Conservation (phyloP, 768 basidiomycete genomes). For the Tulasnella sp. region DNA sequence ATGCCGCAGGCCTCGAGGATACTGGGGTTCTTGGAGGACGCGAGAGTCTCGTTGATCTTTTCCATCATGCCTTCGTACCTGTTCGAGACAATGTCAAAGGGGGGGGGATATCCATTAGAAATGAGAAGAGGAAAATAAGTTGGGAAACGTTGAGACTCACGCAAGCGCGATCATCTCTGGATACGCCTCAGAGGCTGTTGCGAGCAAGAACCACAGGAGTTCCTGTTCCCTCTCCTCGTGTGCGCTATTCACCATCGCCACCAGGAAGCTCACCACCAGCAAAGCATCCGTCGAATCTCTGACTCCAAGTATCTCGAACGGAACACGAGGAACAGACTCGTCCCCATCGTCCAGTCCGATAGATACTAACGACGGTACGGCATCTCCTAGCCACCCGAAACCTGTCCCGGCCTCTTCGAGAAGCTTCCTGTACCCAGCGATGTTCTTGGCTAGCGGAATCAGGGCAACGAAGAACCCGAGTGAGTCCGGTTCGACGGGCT, state of each 20-base stretch:
- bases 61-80: conserved; percentile 73
- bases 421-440: conserved; percentile 44
- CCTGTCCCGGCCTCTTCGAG: conserved; percentile 53
- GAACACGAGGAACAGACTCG: conserved; percentile 39
- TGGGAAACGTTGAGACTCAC: conserved; percentile 38
- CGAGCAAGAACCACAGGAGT: conserved; percentile 64
- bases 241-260: conserved; percentile 60
- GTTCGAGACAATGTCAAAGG: too few species aligned
- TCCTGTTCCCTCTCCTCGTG: conserved; percentile 73
- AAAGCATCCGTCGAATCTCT: conserved; percentile 53
- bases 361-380: neutral
- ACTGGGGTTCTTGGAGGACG: conserved; percentile 55
- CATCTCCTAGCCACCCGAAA: conserved; percentile 35
- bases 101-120: conserved; percentile 6
- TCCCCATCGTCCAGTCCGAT: conserved; percentile 25
- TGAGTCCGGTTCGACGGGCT: conserved; percentile 43
- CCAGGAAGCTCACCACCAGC: conserved; percentile 60
- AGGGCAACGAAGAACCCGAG: conserved; percentile 73
- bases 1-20: conserved; percentile 64
- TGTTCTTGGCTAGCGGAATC: conserved; percentile 53
- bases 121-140: neutral
- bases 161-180: conserved; percentile 63
- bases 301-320: conserved; percentile 48
- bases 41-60: conserved; percentile 58
- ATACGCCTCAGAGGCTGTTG: conserved; percentile 53